Base-by-base conservation (phyloP, 495 filamentous ascomycete genomes). In the Echria macrotheca region DNA sequence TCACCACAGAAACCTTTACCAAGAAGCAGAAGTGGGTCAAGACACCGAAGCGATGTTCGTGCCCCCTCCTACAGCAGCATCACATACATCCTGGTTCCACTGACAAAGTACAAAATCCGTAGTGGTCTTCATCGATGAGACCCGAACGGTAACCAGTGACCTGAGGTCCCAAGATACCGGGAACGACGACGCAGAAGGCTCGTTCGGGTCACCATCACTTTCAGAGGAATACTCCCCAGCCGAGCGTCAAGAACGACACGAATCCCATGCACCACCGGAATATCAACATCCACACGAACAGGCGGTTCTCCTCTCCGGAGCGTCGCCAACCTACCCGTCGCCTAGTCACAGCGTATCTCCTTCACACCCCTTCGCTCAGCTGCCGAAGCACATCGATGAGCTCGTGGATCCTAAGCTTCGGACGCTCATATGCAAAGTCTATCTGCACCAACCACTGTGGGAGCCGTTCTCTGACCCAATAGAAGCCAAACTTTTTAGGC, bases 21-120 rank as follows among this genome's bases (percentile, higher is more conserved):
- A 52, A 53, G 19, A 57, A 53, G 14, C 64, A 67, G 50, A 59
- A 54, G 46, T 67, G 64, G 64, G 53, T 65, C 52, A 65, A 55
- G 39, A 55, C 50, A 4, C 59, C 60, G 18, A 59, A 47, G 46
- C 29, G 53, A 55, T 41, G 64, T 63, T 33, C 52, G 53, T 55
- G n/a, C 22, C 43, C 44, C 44, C 39, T 39, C 14, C 15, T 25
- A 31, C 17, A 2, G 2, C 35, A 3, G 2, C 8, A 17, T 14
- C 12, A 44, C 14, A 3, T 33, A 1, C n/a, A 18, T 41, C 5
- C 1, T 41, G 9, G 37, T 17, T 23, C 3, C 23, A 11, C 22
- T 35, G 28, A 33, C 19, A 29, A 18, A 18, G 25, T 24, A 14
- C 9, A 26, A 10, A 6, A 42, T 14, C 2, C 5, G 19, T 12